A percentile compares a stretch with the other conserved stretches of the same genome.
Conservation (phyloP, 768 basidiomycete species). For the Tremella mesenterica region DNA sequence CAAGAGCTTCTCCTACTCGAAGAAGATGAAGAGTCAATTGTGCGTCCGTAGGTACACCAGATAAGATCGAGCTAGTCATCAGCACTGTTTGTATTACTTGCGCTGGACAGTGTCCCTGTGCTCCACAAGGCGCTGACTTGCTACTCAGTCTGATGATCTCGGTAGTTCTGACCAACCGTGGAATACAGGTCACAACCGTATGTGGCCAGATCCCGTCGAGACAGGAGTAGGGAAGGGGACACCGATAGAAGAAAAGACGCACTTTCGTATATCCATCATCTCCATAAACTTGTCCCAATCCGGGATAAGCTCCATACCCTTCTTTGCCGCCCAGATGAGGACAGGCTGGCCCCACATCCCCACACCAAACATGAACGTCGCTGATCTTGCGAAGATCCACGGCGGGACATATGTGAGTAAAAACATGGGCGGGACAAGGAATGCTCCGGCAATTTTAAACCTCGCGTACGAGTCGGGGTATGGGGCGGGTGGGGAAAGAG, state of each 20-base stretch:
- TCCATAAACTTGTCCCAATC: constrained; percentile 43
- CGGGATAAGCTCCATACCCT: constrained; percentile 41
- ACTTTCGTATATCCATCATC: constrained; percentile 45
- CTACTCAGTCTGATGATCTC: no score
- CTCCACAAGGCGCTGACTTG: no score
- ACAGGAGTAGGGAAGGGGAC: no score
- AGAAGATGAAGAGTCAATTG: constrained; percentile 45
- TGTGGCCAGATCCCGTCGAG: no score
- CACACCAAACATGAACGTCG: constrained; percentile 43
- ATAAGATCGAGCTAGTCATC: constrained; percentile 40
- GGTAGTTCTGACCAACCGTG: no score
- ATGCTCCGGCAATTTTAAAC: constrained; percentile 42
- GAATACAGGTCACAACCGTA: no score
- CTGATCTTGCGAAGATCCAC: constrained; percentile 40
- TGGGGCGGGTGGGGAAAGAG: constrained; percentile 40
- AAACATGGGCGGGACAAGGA: constrained; percentile 43
- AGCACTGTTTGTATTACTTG: background rate
- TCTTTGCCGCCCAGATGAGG: constrained; percentile 32
- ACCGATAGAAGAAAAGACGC: no score
- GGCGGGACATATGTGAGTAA: constrained; percentile 42
- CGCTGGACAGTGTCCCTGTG: no score
- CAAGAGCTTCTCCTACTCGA: constrained; percentile 41
- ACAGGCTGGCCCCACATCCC: constrained; percentile 46
- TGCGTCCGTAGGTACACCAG: constrained; percentile 46
- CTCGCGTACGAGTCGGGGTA: constrained; percentile 44